Percentiles rank a stretch among this genome's conserved stretches.
Evolutionary conservation across 805 yeast species (phyloP).

Genomic region (Cyberlindnera japonica): DNA sequence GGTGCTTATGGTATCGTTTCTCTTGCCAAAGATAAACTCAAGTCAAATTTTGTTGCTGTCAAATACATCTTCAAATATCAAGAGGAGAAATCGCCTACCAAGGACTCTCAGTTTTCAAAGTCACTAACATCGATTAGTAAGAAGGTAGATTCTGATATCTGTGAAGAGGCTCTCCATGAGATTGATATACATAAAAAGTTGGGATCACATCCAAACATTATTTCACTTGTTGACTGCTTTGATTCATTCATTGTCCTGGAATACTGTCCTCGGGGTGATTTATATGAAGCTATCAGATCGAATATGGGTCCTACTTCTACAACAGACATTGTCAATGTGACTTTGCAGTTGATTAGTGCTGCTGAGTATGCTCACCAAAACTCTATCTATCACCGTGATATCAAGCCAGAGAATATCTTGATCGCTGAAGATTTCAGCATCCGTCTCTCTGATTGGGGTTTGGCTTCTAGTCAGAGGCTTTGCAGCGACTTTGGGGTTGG

Average conservation of each 20-base stretch:
- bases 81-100: constrained; percentile 31
- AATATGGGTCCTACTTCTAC: constrained; percentile 54
- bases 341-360: constrained; percentile 65
- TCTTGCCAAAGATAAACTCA: constrained; percentile 65
- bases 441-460: constrained; percentile 74
- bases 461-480: constrained; percentile 48
- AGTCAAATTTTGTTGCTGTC: constrained; percentile 66
- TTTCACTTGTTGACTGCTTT: constrained; percentile 57
- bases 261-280: constrained; percentile 83
- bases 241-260: constrained; percentile 74
- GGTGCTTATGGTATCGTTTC: constrained; percentile 94
- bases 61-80: constrained; percentile 72
- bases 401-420: constrained; percentile 76
- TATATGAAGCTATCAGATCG: constrained; percentile 71
- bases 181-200: constrained; percentile 60
- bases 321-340: constrained; percentile 47
- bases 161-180: constrained; percentile 64
- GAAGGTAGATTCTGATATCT: constrained; percentile 37
- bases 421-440: constrained; percentile 50
- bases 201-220: constrained; percentile 55
- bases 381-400: constrained; percentile 78
- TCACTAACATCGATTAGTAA: constrained; percentile 28
- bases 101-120: constrained; percentile 28
- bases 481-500: constrained; percentile 83
- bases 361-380: constrained; percentile 66